These are phyloP conservation scores for Meira miltonrushii DNA, from an alignment of 1,284 basidiomycete genomes.

Conservation along the genomic window DNA sequence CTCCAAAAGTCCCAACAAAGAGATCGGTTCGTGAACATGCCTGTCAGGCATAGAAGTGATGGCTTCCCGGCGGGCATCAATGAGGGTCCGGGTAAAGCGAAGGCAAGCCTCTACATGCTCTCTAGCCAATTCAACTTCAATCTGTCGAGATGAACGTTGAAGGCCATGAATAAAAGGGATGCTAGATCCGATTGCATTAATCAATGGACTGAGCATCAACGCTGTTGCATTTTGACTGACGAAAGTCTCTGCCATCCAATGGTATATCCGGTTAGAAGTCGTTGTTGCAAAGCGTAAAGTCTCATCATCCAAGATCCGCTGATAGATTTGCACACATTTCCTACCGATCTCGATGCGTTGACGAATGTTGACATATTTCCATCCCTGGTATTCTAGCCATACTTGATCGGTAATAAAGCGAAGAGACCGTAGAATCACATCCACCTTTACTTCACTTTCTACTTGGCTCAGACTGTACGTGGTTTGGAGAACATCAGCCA, in stretches of 20 bases:
- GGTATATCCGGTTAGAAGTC: constrained; percentile 51
- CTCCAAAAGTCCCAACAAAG: constrained; percentile 30
- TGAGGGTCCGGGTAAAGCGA: constrained; percentile 56
- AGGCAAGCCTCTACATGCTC: constrained; percentile 63
- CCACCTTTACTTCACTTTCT: constrained; percentile 68
- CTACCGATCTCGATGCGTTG: constrained; percentile 74
- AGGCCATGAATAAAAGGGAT: constrained; percentile 57
- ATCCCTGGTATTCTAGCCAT: constrained; percentile 74
- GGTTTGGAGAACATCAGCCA: constrained; percentile 66
- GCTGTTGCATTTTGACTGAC: constrained; percentile 69
- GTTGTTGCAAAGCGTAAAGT: constrained; percentile 43
- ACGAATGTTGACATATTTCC: constrained; percentile 72
- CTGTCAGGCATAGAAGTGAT: no score
- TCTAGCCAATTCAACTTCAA: constrained; percentile 66
- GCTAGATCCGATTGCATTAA: constrained; percentile 60
- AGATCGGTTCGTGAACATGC: background rate
- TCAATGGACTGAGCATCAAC: constrained; percentile 67
- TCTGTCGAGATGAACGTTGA: constrained; percentile 62
- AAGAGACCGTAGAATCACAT: constrained; percentile 70
- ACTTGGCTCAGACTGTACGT: constrained; percentile 57
- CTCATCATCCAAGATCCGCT: constrained; percentile 62
- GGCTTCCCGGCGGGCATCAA: constrained; percentile 4
- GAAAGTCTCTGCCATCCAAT: constrained; percentile 64
- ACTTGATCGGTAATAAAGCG: constrained; percentile 75
- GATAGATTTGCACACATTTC: constrained; percentile 64